These are phyloP conservation scores for Aschersonia sp. DNA, from an alignment of 2,329 filamentous ascomycete genomes.

Conservation along the genomic window DNA sequence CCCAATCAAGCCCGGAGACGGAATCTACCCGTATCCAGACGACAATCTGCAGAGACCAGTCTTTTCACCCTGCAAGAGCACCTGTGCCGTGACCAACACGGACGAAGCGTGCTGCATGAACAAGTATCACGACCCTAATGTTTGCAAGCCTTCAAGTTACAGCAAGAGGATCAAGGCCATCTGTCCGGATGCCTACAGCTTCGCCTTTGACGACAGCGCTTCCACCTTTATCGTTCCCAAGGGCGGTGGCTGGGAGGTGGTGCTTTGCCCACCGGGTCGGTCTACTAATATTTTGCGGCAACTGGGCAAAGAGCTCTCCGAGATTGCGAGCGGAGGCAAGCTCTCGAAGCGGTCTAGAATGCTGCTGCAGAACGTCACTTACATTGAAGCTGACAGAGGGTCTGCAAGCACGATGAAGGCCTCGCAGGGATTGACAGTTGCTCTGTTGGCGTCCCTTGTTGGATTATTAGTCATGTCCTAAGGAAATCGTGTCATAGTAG, in stretches of 20 bases:
- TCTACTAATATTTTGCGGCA: conserved; percentile 44
- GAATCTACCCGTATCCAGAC: conserved; percentile 70
- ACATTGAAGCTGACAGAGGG: conserved; percentile 17
- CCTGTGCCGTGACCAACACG: conserved; percentile 54
- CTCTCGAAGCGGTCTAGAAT: conserved; percentile 18
- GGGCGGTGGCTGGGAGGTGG: conserved; percentile 64
- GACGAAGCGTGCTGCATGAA: conserved; percentile 66
- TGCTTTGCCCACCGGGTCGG: conserved; percentile 56
- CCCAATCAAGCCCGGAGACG: conserved; percentile 56
- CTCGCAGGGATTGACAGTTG: conserved; percentile 3
- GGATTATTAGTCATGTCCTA: conserved; percentile 1
- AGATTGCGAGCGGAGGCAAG: conserved; percentile 27
- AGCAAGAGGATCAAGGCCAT: conserved; percentile 55
- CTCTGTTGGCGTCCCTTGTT: conserved; percentile 1
- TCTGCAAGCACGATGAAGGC: conserved; percentile 9
- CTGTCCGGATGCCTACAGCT: conserved; percentile 78
- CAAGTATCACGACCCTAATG: conserved; percentile 44
- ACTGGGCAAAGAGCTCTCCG: conserved; percentile 32
- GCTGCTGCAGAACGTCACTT: conserved; percentile 18
- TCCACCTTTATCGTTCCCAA: conserved; percentile 48
- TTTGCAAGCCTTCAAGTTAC: conserved; percentile 55
- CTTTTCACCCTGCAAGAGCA: conserved; percentile 67
- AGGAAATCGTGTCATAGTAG: not conserved
- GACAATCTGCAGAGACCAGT: conserved; percentile 53
- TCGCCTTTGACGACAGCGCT: conserved; percentile 45